These are phyloP conservation scores for Cutaneotrichosporon sp. DNA, from an alignment of 1,284 basidiomycete genomes.

Conservation along the genomic window DNA sequence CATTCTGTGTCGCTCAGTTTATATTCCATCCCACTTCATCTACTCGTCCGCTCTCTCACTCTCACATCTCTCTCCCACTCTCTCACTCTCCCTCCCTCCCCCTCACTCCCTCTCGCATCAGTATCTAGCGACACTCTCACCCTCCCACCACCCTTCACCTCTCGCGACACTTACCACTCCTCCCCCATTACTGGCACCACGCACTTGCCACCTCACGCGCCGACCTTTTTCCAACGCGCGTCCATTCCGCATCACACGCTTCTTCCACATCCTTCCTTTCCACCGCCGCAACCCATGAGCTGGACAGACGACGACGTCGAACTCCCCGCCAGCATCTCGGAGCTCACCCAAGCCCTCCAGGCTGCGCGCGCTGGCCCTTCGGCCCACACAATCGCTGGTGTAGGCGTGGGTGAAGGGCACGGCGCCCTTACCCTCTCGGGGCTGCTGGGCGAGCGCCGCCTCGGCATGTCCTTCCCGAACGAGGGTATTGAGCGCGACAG, in stretches of 20 bases:
- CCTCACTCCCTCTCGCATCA: too few species aligned
- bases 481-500: too few species aligned
- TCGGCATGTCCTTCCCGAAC: constrained; percentile 19
- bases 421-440: neutral
- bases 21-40: too few species aligned
- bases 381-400: constrained; percentile 1
- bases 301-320: constrained; percentile 20
- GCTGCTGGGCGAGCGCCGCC: neutral
- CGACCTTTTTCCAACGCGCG: neutral
- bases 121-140: too few species aligned
- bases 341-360: constrained; percentile 13
- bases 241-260: neutral
- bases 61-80: too few species aligned
- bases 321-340: constrained; percentile 15
- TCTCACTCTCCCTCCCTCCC: too few species aligned
- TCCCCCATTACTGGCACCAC: too few species aligned
- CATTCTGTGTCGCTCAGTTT: too few species aligned
- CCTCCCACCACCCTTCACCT: neutral
- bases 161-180: too few species aligned
- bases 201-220: neutral
- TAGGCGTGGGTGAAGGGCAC: neutral
- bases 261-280: neutral
- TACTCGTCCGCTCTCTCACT: too few species aligned
- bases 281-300: constrained; percentile 1
- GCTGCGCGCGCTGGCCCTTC: neutral